Percentiles rank a stretch among this genome's conserved stretches.
Evolutionary conservation across 2,329 filamentous ascomycete species (phyloP).

Genomic region (Stachybotrys echinatus): DNA sequence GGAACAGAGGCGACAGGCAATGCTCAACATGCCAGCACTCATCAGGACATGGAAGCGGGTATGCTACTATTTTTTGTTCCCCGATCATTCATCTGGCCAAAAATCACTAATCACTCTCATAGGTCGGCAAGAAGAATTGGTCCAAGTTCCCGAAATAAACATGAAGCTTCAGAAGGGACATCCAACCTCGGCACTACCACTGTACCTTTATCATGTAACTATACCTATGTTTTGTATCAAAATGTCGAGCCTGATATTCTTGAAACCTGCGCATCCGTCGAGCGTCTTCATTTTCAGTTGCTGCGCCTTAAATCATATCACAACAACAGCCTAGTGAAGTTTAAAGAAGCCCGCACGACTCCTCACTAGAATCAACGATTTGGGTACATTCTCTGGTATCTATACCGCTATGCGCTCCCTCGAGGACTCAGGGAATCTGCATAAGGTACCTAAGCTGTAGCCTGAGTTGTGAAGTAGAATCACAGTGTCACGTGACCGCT

Average conservation of each 20-base stretch:
- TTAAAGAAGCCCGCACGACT: no score
- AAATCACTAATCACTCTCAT: slow-evolving; percentile 1
- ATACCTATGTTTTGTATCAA: slow-evolving; percentile 18
- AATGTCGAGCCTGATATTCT: slow-evolving; percentile 2
- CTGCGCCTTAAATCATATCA: not conserved
- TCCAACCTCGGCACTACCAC: slow-evolving; percentile 3
- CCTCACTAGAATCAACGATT: no score
- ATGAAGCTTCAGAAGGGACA: not conserved
- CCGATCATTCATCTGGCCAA: not conserved
- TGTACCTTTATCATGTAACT: slow-evolving; percentile 29
- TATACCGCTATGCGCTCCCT: no score
- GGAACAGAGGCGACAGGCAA: slow-evolving; percentile 84
- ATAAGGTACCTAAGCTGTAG: no score
- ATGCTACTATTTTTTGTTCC: slow-evolving; percentile 11
- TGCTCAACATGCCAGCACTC: slow-evolving; percentile 90
- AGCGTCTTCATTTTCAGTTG: not conserved
- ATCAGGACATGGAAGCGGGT: slow-evolving; percentile 93
- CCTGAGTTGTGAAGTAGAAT: no score
- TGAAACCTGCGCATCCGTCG: not conserved
- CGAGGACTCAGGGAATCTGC: no score
- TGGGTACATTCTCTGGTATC: no score
- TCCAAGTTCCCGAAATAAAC: slow-evolving; percentile 53
- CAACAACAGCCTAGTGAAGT: no score
- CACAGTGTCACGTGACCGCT: no score
- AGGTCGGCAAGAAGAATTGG: slow-evolving; percentile 53